Evolutionary conservation across 176 grass and related monocot species (phyloP).

Genomic region (Canna indica): DNA sequence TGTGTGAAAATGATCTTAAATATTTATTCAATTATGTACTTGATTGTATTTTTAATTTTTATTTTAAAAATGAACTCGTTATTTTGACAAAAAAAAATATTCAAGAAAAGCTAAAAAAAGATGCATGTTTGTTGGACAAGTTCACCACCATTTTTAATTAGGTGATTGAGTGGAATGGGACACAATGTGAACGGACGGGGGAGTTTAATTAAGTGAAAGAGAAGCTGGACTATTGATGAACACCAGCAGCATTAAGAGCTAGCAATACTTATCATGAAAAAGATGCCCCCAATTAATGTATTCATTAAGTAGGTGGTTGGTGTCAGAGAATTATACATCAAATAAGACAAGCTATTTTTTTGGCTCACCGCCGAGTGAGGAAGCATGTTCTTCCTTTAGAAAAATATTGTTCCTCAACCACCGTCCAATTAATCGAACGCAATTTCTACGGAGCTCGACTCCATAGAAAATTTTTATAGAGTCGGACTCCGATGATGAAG

Average conservation of each 20-base stretch:
- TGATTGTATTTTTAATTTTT: too few relatives aligned
- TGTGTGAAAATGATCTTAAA: too few relatives aligned
- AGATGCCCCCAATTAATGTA: neutral
- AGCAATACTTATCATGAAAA: neutral
- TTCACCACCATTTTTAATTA: too few relatives aligned
- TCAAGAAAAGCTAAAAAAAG: too few relatives aligned
- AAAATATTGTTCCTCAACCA: neutral
- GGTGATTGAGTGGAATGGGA: neutral
- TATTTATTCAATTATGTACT: too few relatives aligned
- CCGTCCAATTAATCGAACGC: too few relatives aligned
- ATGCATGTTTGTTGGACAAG: too few relatives aligned
- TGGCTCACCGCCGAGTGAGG: neutral
- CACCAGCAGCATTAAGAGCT: neutral
- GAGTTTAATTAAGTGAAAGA: neutral
- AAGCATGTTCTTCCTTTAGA: neutral
- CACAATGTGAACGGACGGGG: neutral
- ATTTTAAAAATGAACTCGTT: too few relatives aligned
- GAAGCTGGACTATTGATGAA: slow-evolving; percentile 1
- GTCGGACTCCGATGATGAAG: too few relatives aligned
- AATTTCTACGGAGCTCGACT: too few relatives aligned
- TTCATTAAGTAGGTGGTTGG: neutral
- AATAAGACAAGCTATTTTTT: neutral
- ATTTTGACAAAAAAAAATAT: too few relatives aligned
- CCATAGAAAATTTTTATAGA: too few relatives aligned
- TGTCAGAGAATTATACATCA: slow-evolving; percentile 8